phyloP scores from a whole-genome alignment of 2,329 filamentous ascomycete species.

The Cercospora beticola region DNA sequence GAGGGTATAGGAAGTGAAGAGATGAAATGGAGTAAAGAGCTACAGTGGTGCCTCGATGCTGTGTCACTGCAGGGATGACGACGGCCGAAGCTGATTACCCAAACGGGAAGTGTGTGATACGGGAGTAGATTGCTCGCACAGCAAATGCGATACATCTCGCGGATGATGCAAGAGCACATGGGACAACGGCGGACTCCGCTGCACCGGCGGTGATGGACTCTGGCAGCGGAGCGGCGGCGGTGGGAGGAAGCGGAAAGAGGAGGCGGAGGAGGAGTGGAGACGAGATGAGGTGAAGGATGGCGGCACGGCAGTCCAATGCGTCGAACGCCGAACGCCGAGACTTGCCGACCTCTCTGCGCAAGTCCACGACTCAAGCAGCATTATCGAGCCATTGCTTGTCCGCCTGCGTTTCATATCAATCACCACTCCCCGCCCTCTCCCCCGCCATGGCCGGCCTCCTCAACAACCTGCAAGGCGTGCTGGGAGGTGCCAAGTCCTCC shows the following conservation, averaged over 20 bases:
- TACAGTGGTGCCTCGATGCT: background rate
- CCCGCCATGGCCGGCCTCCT: constrained; percentile 53
- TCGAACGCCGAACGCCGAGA: background rate
- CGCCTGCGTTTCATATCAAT: background rate
- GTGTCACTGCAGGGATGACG: background rate
- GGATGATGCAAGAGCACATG: too few relatives aligned
- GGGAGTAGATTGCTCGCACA: too few relatives aligned
- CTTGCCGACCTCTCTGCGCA: background rate
- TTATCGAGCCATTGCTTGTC: background rate
- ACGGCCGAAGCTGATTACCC: constrained; percentile 16
- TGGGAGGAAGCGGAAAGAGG: background rate
- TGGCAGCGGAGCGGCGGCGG: background rate
- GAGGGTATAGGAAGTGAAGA: background rate
- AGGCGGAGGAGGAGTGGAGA: background rate
- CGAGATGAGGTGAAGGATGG: background rate
- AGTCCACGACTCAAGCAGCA: background rate
- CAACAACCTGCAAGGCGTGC: constrained; percentile 68
- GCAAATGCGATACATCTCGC: too few relatives aligned
- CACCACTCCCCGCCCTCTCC: background rate
- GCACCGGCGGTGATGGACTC: background rate
- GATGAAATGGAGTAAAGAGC: background rate
- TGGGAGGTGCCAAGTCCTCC: constrained; percentile 65
- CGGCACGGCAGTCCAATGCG: background rate
- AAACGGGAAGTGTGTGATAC: constrained; percentile 1
- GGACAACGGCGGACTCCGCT: background rate